A percentile compares a stretch with the other conserved stretches of the same genome.
phyloP scores from a whole-genome alignment of 345 rosid genomes.

The Tarenaya hassleriana region DNA sequence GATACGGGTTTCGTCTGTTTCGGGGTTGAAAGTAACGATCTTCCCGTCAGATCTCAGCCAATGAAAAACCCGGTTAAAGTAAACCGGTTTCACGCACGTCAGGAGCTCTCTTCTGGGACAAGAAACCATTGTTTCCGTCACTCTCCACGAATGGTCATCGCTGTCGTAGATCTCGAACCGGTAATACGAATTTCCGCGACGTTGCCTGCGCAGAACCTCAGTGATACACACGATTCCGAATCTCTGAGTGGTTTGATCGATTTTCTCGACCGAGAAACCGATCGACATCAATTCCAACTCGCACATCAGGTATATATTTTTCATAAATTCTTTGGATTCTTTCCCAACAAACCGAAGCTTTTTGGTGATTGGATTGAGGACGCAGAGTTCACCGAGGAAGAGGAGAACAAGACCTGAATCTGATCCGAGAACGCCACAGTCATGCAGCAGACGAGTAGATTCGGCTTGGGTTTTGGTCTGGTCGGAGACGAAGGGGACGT shows the following conservation, averaged over 20 bases:
- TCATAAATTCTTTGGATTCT: neutral
- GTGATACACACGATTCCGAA: conserved; percentile 3
- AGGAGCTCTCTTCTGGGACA: neutral
- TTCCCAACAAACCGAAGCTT: neutral
- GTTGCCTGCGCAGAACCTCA: neutral
- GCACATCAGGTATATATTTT: too few species aligned
- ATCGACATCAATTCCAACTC: neutral
- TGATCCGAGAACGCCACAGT: neutral
- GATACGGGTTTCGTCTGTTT: conserved; percentile 1
- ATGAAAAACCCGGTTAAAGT: conserved; percentile 9
- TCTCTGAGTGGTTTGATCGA: conserved; percentile 1
- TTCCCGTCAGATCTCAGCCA: conserved; percentile 15
- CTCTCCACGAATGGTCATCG: neutral
- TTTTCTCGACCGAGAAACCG: conserved; percentile 8
- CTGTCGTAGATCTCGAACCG: neutral
- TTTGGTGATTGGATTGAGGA: conserved; percentile 18
- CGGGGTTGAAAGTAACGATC: conserved; percentile 6
- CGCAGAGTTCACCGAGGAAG: neutral
- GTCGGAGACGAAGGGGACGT: too few species aligned
- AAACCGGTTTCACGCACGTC: conserved; percentile 8
- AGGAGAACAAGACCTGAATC: neutral
- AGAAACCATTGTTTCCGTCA: conserved; percentile 4
- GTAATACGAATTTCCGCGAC: neutral
- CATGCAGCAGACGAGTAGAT: too few species aligned
- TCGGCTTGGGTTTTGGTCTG: too few species aligned